Evolutionary conservation across 225 moss, liverwort and hornwort genomes (phyloP), one percentile per base, ranked within the genome.

Genomic region (Marchantia polymorpha): DNA sequence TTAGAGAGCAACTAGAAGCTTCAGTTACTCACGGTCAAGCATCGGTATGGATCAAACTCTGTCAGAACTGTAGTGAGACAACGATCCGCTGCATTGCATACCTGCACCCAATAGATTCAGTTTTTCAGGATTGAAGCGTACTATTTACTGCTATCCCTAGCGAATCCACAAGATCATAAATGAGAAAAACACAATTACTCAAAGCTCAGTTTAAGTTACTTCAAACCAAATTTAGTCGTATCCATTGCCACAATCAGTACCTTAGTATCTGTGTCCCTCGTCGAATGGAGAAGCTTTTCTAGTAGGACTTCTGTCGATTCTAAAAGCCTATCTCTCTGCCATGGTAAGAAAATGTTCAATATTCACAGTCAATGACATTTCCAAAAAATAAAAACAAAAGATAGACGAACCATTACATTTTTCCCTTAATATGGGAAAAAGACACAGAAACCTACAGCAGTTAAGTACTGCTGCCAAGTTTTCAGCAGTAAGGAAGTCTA

Each of bases 31-130:
- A 93, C 94, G 65, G 86, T 86, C 59, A 96, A 89, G 81, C 94
- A 94, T 76, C 94, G 87, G 80, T 91, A 90, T 54, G 94, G 90
- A 85, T 94, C 96, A 77, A 93, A 87, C 84, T 96, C 92, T 52
- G 88, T 89, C 85, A 96, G 86, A 69, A 93, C 84, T 61, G 88
- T 74, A 66, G 91, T 90, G 73, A 91, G 81, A 87, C 96, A 93
- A 72, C 94, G 89, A 85, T 94, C 92, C 58, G 94, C 96, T 27
- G 92, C 92, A 80, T 67, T 88, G 82, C 85, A 83, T 26, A 96
- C 96, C 93, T 93, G 89, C 74, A 84, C 76, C 52, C 74, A 74
- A 79, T 14, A 46, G 17, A 14, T 27, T 19, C 30, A 48, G 47
- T 10, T 12, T 31, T 13, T 0, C 27, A 8, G 39, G 16, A 10